Evolutionary conservation across 2,329 filamentous ascomycete genomes (phyloP), one percentile per base, ranked within the genome.

Genomic region (Ampelomyces quisqualis): DNA sequence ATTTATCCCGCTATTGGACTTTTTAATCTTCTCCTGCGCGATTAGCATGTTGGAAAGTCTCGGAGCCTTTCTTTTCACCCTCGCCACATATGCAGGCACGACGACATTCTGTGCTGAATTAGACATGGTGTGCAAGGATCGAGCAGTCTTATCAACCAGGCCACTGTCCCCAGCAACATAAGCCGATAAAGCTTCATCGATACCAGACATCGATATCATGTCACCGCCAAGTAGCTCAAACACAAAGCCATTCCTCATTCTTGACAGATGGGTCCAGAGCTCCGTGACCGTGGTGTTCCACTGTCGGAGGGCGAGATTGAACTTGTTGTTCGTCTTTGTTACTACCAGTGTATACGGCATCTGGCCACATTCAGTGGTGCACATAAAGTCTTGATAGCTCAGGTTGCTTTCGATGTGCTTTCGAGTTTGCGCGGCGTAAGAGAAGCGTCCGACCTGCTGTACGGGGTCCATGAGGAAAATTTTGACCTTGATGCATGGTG

Each of bases 281-380:
- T 19, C 14, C 6, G 19, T 9, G 5, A 39, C 21, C 3, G 32
- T 29, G 4, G 3, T 10, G 9, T 45, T 34, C 47, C 47, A 49
- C 21, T 38, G 2, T 5, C 6, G n/a, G n/a, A 32, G 13, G 9
- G 24, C 17, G 24, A 30, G 36, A 2, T 5, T 10, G 26, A 29
- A 45, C 30, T 43, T 34, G 17, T 38, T 45, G 7, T 40, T 40
- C 7, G 40, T 48, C 20, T 45, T 51, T 2, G 14, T 14, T 19
- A 48, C 14, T 11, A 48, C 31, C 8, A 48, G 40, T 2, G 48
- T 51, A 14, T 45, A 22, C 10, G 40, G 40, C 6, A 13, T 14
- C 10, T 20, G 2, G 9, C 3, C 3, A 4, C 4, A 24, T 15
- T 50, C 38, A 4, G 41, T 48, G 7, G 40, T 38, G 22, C 43